Evolutionary conservation across 768 basidiomycete species (phyloP).

Genomic region (Lentinula sp.): DNA sequence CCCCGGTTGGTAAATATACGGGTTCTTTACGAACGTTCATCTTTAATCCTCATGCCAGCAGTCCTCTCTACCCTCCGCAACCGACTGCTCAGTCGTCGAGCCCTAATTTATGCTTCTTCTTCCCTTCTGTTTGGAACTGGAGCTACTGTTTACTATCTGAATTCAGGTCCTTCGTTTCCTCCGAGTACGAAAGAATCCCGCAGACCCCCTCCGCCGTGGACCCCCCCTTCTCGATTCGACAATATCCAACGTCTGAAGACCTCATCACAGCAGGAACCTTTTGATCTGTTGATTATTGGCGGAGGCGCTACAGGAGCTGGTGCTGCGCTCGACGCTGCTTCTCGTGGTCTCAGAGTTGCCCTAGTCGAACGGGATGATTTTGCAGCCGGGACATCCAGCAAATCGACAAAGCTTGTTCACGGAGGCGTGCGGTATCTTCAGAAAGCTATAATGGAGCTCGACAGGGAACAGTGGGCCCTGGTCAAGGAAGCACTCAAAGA

Average conservation of each 20-base stretch:
- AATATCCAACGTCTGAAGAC: slow-evolving; percentile 57
- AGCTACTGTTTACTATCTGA: slow-evolving; percentile 66
- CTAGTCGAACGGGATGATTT: slow-evolving; percentile 94
- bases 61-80: background rate
- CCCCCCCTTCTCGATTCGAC: slow-evolving; percentile 61
- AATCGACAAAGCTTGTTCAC: slow-evolving; percentile 97
- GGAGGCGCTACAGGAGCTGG: slow-evolving; percentile 97
- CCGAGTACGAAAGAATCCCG: slow-evolving; percentile 57
- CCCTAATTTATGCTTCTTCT: slow-evolving; percentile 3
- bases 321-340: slow-evolving; percentile 93
- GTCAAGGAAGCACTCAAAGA: slow-evolving; percentile 95
- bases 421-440: slow-evolving; percentile 97
- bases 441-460: slow-evolving; percentile 92
- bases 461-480: slow-evolving; percentile 95
- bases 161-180: slow-evolving; percentile 67
- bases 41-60: background rate
- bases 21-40: background rate
- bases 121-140: slow-evolving; percentile 32
- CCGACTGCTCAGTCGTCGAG: background rate
- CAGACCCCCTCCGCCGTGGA: slow-evolving; percentile 76
- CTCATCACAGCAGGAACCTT: slow-evolving; percentile 45
- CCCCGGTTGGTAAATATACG: background rate
- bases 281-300: slow-evolving; percentile 82
- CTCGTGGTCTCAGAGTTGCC: slow-evolving; percentile 86
- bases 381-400: slow-evolving; percentile 86